Conservation (phyloP, 352 stramenopile genomes). For the Pythium monospermum region DNA sequence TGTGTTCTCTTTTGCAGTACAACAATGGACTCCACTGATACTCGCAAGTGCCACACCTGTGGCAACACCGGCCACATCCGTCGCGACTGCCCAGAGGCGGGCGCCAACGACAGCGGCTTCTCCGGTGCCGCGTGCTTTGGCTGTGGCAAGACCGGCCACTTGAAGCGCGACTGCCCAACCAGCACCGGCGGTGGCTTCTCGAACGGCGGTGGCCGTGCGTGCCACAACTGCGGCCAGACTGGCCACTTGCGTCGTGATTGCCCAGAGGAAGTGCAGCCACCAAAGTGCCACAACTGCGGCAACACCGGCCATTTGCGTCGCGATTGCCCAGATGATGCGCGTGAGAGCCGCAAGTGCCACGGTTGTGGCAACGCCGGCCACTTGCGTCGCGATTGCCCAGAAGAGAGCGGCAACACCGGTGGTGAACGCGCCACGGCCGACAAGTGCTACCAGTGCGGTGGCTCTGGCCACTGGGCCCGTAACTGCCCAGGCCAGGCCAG, state of each 20-base stretch:
- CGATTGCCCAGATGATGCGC: constrained; percentile 63
- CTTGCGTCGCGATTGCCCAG: constrained; percentile 74
- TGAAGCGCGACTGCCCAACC: constrained; percentile 79
- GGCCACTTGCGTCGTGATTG: constrained; percentile 80
- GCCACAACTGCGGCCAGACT: constrained; percentile 79
- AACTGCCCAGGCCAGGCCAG: constrained; percentile 56
- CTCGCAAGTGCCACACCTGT: constrained; percentile 82
- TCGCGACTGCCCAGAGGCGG: constrained; percentile 66
- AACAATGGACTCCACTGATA: constrained; percentile 34
- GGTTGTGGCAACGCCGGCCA: constrained; percentile 63
- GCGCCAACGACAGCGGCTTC: constrained; percentile 31
- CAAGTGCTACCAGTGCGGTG: constrained; percentile 83
- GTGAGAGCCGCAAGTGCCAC: constrained; percentile 74
- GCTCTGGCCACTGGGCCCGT: constrained; percentile 71
- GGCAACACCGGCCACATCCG: constrained; percentile 66
- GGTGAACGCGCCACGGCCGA: constrained; percentile 25
- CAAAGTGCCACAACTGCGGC: constrained; percentile 80
- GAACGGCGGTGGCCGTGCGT: constrained; percentile 39
- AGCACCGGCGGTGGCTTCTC: constrained; percentile 15
- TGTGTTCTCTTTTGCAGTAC: constrained; percentile 4
- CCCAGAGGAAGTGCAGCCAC: constrained; percentile 62
- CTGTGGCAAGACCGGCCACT: constrained; percentile 74
- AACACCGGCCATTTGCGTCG: constrained; percentile 63
- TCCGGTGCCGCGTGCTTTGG: constrained; percentile 55
- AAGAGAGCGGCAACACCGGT: constrained; percentile 52